Evolutionary conservation across 306 rosid genomes (phyloP).

Genomic region (Luffa aegyptiaca): DNA sequence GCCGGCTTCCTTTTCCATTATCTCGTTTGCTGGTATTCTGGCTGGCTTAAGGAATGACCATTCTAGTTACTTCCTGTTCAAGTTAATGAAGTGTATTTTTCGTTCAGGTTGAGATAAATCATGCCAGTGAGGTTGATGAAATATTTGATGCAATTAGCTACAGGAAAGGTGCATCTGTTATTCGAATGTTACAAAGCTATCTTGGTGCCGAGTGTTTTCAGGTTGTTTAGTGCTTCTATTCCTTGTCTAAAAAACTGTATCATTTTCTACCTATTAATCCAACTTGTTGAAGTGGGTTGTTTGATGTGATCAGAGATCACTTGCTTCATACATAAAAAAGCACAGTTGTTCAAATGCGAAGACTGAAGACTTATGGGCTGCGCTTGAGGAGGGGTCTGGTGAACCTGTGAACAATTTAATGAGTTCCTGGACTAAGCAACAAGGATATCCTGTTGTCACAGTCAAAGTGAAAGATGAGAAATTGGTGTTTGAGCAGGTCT

Average conservation of each 20-base stretch:
- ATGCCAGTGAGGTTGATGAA: conserved; percentile 81
- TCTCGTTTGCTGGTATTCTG: background rate
- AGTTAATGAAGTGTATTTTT: background rate
- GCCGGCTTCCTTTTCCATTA: background rate
- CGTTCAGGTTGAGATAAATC: conserved; percentile 83
- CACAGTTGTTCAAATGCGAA: conserved; percentile 72
- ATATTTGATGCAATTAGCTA: conserved; percentile 92
- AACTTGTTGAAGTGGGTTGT: background rate
- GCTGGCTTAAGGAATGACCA: background rate
- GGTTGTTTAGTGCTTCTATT: conserved; percentile 34
- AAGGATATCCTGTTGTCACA: conserved; percentile 82
- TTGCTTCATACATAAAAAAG: conserved; percentile 75
- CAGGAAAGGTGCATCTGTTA: conserved; percentile 84
- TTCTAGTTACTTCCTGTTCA: background rate
- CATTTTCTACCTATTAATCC: background rate
- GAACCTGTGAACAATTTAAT: conserved; percentile 80
- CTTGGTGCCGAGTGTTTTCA: conserved; percentile 88
- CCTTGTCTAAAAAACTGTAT: background rate
- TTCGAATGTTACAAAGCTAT: conserved; percentile 92
- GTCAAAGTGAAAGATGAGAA: conserved; percentile 47
- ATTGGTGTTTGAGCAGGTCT: conserved; percentile 82
- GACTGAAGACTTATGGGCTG: conserved; percentile 92
- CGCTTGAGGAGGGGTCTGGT: conserved; percentile 91
- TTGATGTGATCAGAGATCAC: conserved; percentile 57
- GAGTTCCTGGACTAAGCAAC: conserved; percentile 93